Conservation (phyloP, 148 eudicot species). For the Heliamphora exappendiculata region DNA sequence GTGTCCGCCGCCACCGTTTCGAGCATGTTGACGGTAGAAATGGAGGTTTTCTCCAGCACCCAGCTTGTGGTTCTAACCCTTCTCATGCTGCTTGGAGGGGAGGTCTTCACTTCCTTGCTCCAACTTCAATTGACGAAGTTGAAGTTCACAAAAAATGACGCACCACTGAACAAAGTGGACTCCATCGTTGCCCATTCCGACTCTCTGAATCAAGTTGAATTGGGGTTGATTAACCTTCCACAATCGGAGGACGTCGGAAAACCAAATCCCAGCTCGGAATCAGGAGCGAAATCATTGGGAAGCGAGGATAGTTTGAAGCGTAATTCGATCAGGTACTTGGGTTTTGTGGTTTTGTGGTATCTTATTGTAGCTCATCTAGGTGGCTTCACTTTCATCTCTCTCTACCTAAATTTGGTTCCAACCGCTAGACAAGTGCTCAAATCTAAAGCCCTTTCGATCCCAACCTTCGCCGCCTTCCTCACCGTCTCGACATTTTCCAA, state of each 20-base stretch:
- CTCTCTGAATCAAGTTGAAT: too few relatives aligned
- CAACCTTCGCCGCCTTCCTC: conserved; percentile 40
- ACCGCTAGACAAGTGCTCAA: conserved; percentile 41
- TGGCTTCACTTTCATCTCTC: conserved; percentile 26
- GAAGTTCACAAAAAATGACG: conserved; percentile 10
- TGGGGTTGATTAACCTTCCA: too few relatives aligned
- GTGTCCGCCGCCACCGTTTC: conserved; percentile 51
- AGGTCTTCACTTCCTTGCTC: conserved; percentile 50
- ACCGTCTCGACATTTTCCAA: conserved; percentile 59
- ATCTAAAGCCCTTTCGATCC: conserved; percentile 34
- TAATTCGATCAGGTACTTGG: conserved; percentile 32
- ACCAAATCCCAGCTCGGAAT: background rate
- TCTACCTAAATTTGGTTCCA: conserved; percentile 25
- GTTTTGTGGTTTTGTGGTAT: conserved; percentile 29
- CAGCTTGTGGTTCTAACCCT: conserved; percentile 49
- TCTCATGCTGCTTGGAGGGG: conserved; percentile 60
- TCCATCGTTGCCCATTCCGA: too few relatives aligned
- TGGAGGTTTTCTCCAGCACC: conserved; percentile 56
- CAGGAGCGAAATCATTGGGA: too few relatives aligned
- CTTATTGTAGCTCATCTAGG: conserved; percentile 25
- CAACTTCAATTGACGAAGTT: conserved; percentile 27
- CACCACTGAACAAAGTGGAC: too few relatives aligned
- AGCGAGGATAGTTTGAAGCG: conserved; percentile 24
- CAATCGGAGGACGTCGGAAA: too few relatives aligned
- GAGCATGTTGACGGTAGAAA: conserved; percentile 57